Evolutionary conservation across 768 basidiomycete species (phyloP), one percentile per base, ranked within the genome.

Genomic region (Clathrus columnatus): DNA sequence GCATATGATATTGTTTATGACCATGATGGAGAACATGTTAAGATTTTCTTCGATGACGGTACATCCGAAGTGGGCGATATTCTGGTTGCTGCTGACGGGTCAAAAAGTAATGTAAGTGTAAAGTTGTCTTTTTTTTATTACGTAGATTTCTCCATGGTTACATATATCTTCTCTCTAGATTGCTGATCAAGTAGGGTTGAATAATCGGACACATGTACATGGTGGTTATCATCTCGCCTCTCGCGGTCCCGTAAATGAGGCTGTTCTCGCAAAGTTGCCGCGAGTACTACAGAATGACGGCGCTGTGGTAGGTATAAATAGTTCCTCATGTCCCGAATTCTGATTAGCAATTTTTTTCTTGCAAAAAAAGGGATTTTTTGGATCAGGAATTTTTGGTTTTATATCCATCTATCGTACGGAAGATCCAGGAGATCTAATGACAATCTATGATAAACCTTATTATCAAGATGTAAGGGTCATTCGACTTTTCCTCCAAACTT

Each of bases 41-140:
- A 55, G 21, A 32, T 55, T 5, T 55, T 48, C n/a, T 55, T 55
- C 24, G 54, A 55, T 20, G 54, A 55, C 18, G 54, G 54, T 27
- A 26, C 54, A 16, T 47, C 32, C 41, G 44, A 55, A 11, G 11
- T 48, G 20, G 54, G 54, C 2, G 54, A 55, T 41, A 20, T 55
- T 36, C 23, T 55, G 17, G 48, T 55, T 28, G 44, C 54, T 28
- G 54, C 54, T 29, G 54, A 55, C 36, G 54, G 54, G 29, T 55
- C 54, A 14, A 47, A 55, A 30, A 55, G 54, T 55, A 26, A 36
- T 28, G 54, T 55, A 20, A 27, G 54, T 18, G 8, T 17, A 20
- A 3, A n/a, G n/a, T n/a, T n/a, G n/a, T n/a, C n/a, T n/a, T 32
- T 7, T 32, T 7, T 32, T 32, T 32, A 32, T 32, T 16, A 32